Percentiles rank a stretch among this genome's conserved stretches.
phyloP scores from a whole-genome alignment of 1,284 basidiomycete genomes.

The Cutaneotrichosporon cyanovorans region DNA sequence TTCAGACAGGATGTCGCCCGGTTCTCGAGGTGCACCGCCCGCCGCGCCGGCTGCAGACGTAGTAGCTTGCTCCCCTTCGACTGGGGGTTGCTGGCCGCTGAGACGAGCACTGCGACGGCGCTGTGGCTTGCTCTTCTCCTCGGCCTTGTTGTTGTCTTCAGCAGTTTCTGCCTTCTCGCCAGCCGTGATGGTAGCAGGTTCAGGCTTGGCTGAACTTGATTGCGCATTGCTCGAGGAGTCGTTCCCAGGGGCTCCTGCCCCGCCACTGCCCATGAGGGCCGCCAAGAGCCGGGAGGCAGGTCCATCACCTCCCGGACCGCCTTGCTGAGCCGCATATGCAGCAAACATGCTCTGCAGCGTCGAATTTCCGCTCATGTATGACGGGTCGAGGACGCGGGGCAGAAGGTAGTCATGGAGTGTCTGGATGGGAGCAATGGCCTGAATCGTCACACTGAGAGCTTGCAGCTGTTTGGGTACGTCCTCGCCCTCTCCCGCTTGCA shows the following conservation, averaged over 20 bases:
- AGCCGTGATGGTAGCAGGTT: too few species aligned
- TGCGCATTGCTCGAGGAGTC: neutral
- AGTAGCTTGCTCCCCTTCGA: neutral
- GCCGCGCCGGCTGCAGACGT: constrained; percentile 2
- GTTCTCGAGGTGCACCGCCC: constrained; percentile 1
- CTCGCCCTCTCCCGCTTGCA: constrained; percentile 78
- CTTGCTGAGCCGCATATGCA: constrained; percentile 58
- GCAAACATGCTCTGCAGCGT: constrained; percentile 78
- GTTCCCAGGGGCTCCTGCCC: neutral
- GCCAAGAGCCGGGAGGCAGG: constrained; percentile 53
- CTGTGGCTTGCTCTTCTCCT: constrained; percentile 19
- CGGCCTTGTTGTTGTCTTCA: constrained; percentile 2
- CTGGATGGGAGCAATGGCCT: constrained; percentile 93
- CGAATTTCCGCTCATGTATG: constrained; percentile 49
- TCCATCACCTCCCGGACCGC: constrained; percentile 5
- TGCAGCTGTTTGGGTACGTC: constrained; percentile 76
- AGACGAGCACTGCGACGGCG: constrained; percentile 74
- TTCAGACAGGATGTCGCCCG: constrained; percentile 17
- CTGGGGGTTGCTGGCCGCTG: constrained; percentile 54
- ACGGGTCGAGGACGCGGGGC: constrained; percentile 71
- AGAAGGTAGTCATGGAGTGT: constrained; percentile 89
- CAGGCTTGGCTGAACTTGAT: neutral
- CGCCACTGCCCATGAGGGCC: constrained; percentile 1
- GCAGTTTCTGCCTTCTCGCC: neutral
- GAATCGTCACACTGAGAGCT: constrained; percentile 88